phyloP scores from a whole-genome alignment of 129 eudicot genomes.

The Scalesia atractyloides region DNA sequence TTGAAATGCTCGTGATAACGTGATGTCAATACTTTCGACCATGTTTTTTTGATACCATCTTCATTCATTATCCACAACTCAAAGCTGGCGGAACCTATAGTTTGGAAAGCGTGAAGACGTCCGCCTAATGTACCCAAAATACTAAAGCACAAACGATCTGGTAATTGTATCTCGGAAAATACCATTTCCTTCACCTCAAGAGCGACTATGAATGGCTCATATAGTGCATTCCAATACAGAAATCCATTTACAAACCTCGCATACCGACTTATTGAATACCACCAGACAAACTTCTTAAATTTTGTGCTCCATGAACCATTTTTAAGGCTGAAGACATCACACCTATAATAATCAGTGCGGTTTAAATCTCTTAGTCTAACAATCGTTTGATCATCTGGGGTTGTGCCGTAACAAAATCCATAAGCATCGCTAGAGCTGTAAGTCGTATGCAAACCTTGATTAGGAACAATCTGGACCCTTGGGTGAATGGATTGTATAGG shows the following conservation, averaged over 20 bases:
- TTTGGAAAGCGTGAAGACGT: not conserved
- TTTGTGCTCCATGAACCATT: constrained; percentile 11
- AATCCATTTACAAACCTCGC: constrained; percentile 15
- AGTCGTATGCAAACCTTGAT: not conserved
- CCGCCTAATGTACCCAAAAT: not conserved
- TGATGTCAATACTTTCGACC: not conserved
- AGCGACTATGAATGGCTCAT: not conserved
- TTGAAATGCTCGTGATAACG: not conserved
- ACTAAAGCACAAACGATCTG: not conserved
- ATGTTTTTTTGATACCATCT: not conserved
- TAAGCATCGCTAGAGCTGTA: not conserved
- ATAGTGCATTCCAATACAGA: not conserved
- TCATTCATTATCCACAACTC: constrained; percentile 15
- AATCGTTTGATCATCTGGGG: constrained; percentile 3
- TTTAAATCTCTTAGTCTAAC: not conserved
- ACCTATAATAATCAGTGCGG: not conserved
- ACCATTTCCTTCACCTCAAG: not conserved
- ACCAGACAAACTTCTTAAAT: not conserved
- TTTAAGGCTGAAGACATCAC: constrained; percentile 10
- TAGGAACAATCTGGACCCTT: not conserved
- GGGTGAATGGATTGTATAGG: too few relatives aligned
- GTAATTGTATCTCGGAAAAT: not conserved
- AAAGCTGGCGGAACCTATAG: not conserved
- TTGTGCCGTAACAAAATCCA: constrained; percentile 12
- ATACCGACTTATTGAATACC: not conserved